Evolutionary conservation across 2,329 filamentous ascomycete species (phyloP), one percentile per base, ranked within the genome.

Genomic region (Phaeophleospora eucalypticola): DNA sequence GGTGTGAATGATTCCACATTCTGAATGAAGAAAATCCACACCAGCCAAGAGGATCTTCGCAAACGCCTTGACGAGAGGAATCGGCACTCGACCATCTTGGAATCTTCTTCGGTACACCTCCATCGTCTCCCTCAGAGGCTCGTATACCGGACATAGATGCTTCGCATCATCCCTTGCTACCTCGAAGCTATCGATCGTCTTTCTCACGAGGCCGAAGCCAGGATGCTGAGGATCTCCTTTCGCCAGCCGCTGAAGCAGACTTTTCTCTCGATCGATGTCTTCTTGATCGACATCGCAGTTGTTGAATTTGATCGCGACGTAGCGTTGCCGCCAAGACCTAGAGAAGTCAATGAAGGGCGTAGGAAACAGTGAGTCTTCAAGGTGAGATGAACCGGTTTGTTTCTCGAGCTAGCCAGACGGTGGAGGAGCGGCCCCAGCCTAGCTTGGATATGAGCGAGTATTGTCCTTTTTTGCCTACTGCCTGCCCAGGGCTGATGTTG

Each of bases 11-110:
- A 45, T 27, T 7, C 35, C 16, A 20, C 20, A 35, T n/a, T 45
- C 35, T n/a, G 32, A 17, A 27, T 38, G 42, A 20, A 45, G 34
- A 27, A 17, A 29, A 21, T 45, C 42, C 21, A 45, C 27, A 14
- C 18, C 42, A 16, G 19, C 14, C 34, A 44, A 20, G 9, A 44
- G 18, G 3, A 35, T 12, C 17, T 34, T 24, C 15, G 36, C n/a
- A 34, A 37, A 38, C 10, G 21, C 29, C 19, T 36, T 43, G 29
- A 43, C 15, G 17, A 36, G 10, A 3, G 38, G 21, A 14, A 15
- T 9, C 9, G 38, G 38, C 15, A 41, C 14, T 3, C 21, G 17
- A 3, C 15, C 21, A 3, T 10, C 38, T n/a, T 3, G 17, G 17
- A 41, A 15, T 29, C 38, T 17, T n/a, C 15, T 8, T 16, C 21